A percentile compares a stretch with the other conserved stretches of the same genome.
phyloP scores from a whole-genome alignment of 2,329 filamentous ascomycete genomes.

The Xylariaceae sp. region DNA sequence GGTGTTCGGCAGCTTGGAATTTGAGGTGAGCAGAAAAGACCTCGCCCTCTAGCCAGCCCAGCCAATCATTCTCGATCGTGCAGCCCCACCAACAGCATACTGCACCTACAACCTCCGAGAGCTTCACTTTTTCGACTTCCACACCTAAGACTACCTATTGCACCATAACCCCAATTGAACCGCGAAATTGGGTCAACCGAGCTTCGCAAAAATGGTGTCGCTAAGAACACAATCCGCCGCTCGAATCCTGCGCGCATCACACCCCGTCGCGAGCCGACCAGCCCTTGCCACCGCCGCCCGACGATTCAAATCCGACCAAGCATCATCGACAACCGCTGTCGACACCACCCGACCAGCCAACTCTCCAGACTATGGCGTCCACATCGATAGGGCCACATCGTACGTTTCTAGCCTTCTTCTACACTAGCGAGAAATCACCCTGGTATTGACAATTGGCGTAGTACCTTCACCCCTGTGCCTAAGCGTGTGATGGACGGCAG shows the following conservation, averaged over 20 bases:
- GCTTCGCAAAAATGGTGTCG: constrained; percentile 32
- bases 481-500: constrained; percentile 87
- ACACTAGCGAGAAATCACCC: not conserved
- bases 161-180: constrained; percentile 8
- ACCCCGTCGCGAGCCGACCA: constrained; percentile 28
- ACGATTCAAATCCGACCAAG: constrained; percentile 45
- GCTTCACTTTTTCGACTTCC: constrained; percentile 2
- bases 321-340: constrained; percentile 40
- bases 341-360: constrained; percentile 44
- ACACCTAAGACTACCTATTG: constrained; percentile 3
- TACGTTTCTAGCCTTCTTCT: constrained; percentile 42
- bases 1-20: constrained; percentile 16
- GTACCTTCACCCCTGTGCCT: constrained; percentile 86
- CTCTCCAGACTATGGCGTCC: constrained; percentile 75
- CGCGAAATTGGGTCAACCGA: constrained; percentile 4
- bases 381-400: constrained; percentile 87
- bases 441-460: constrained; percentile 35
- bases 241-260: constrained; percentile 48
- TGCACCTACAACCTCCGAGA: constrained; percentile 8
- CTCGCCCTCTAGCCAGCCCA: constrained; percentile 35
- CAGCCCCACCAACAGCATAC: constrained; percentile 13
- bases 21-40: constrained; percentile 42
- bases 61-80: constrained; percentile 32
- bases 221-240: constrained; percentile 55
- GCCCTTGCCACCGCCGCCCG: constrained; percentile 42